These are phyloP conservation scores for Cystobasidiaceae sp. DNA, from an alignment of 1,284 basidiomycete genomes.

Conservation along the genomic window DNA sequence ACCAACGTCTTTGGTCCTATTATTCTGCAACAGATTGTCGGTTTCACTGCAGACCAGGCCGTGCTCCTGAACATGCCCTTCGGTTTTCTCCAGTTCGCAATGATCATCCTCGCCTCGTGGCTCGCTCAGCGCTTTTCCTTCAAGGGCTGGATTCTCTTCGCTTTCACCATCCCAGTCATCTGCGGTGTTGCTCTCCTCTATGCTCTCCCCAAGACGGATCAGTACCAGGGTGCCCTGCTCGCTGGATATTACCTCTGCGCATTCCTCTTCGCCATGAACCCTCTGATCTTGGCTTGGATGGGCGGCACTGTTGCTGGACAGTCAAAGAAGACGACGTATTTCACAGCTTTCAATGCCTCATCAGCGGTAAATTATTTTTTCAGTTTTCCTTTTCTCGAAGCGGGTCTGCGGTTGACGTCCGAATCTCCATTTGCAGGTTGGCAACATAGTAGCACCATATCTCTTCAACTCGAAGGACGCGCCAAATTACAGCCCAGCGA, in stretches of 20 bases:
- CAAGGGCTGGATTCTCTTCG: slow-evolving; percentile 23
- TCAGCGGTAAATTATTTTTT: slow-evolving; percentile 34
- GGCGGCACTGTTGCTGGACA: slow-evolving; percentile 49
- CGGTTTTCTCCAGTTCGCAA: slow-evolving; percentile 38
- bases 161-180: slow-evolving; percentile 38
- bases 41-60: slow-evolving; percentile 43
- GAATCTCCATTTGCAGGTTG: too few relatives aligned
- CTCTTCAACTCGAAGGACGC: slow-evolving; percentile 46
- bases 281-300: slow-evolving; percentile 48
- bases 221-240: slow-evolving; percentile 42
- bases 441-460: slow-evolving; percentile 43
- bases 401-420: slow-evolving; percentile 38
- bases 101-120: slow-evolving; percentile 23
- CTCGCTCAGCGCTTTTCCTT: slow-evolving; percentile 10
- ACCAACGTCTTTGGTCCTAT: slow-evolving; percentile 42
- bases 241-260: slow-evolving; percentile 49
- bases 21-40: slow-evolving; percentile 44
- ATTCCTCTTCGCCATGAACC: slow-evolving; percentile 46
- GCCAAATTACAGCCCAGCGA: slow-evolving; percentile 6
- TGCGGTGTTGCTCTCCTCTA: slow-evolving; percentile 46
- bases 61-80: slow-evolving; percentile 50
- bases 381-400: slow-evolving; percentile 31
- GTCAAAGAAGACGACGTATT: slow-evolving; percentile 48
- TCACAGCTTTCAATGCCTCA: slow-evolving; percentile 3
- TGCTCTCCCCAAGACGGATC: slow-evolving; percentile 31